Evolutionary conservation across 768 basidiomycete genomes (phyloP).

Genomic region (Chiua virens): DNA sequence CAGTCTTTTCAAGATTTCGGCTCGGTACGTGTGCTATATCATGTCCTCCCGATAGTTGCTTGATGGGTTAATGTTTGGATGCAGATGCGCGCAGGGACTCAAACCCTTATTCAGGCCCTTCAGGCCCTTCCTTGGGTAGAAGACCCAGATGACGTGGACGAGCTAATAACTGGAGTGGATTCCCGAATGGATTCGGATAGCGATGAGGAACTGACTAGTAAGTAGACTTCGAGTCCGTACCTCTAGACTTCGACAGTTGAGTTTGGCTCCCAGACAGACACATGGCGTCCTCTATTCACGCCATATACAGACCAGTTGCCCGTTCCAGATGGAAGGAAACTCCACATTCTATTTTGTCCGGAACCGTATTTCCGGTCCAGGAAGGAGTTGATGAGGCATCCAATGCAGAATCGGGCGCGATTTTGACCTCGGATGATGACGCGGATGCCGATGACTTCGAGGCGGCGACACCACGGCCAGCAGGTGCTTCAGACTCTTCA

Average conservation of each 20-base stretch:
- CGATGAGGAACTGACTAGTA: constrained; percentile 55
- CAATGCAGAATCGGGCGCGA: constrained; percentile 34
- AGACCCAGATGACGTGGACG: constrained; percentile 68
- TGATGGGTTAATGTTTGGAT: constrained; percentile 5
- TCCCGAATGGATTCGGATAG: constrained; percentile 54
- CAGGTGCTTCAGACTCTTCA: constrained; percentile 19
- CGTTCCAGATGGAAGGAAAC: constrained; percentile 51
- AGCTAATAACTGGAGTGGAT: constrained; percentile 42
- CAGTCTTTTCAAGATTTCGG: constrained; percentile 63
- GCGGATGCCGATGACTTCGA: constrained; percentile 60
- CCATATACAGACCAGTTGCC: constrained; percentile 80
- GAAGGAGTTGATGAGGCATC: constrained; percentile 30
- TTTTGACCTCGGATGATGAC: constrained; percentile 49
- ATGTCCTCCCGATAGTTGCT: neutral
- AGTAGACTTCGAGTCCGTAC: constrained; percentile 23
- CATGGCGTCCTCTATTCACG: constrained; percentile 83
- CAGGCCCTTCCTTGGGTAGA: constrained; percentile 82
- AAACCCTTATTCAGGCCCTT: constrained; percentile 85
- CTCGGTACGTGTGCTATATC: constrained; percentile 51
- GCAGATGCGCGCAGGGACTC: constrained; percentile 86
- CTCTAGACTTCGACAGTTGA: neutral
- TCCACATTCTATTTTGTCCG: constrained; percentile 16
- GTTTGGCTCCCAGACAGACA: constrained; percentile 36
- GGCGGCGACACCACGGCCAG: constrained; percentile 43
- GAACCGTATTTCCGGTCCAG: constrained; percentile 7